Percentiles rank a stretch among this genome's conserved stretches.
Evolutionary conservation across 2,329 filamentous ascomycete species (phyloP).

Genomic region (Aspergillus sergii): DNA sequence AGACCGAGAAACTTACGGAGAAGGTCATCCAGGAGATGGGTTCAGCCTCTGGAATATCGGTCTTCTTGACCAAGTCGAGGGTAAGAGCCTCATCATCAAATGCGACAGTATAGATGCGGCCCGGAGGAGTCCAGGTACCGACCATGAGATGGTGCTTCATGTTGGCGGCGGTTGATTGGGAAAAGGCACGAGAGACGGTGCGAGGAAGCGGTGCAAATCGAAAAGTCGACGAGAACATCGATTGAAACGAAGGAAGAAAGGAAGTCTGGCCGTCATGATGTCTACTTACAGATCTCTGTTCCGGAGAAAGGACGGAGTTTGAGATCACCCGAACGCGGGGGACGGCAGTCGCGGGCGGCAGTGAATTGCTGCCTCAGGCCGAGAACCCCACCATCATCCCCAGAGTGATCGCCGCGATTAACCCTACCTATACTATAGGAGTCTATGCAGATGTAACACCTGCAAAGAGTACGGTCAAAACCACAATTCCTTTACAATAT

Average conservation of each 20-base stretch:
- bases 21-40: slow-evolving; percentile 95
- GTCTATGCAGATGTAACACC: background rate
- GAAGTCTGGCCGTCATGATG: background rate
- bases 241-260: background rate
- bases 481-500: background rate
- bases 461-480: background rate
- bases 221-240: background rate
- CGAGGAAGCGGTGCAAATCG: background rate
- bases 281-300: background rate
- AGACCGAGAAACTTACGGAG: slow-evolving; percentile 59
- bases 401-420: background rate
- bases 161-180: slow-evolving; percentile 29
- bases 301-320: background rate
- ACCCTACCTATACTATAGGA: background rate
- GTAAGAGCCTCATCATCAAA: slow-evolving; percentile 82
- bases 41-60: slow-evolving; percentile 78
- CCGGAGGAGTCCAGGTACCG: slow-evolving; percentile 87
- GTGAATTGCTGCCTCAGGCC: background rate
- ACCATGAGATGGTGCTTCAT: slow-evolving; percentile 93
- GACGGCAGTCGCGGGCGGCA: background rate
- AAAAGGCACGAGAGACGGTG: slow-evolving; percentile 4
- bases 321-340: background rate
- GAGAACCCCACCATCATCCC: background rate
- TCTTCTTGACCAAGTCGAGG: slow-evolving; percentile 75
- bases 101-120: slow-evolving; percentile 84